Base-by-base conservation (phyloP, 169 alveolate species). In the Plasmodium malariae region DNA sequence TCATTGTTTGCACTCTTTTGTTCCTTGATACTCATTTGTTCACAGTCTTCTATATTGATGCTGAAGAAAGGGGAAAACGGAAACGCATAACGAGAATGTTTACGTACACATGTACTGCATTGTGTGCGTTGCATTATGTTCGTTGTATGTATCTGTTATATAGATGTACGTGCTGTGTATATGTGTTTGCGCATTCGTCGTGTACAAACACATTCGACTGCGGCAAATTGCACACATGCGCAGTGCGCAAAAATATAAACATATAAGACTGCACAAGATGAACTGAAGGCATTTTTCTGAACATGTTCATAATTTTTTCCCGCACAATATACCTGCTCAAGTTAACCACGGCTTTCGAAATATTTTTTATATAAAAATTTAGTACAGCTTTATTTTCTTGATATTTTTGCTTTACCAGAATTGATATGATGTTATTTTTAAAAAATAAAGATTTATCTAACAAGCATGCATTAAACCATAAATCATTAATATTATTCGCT, bases 401-500 rank as follows among this genome's bases (percentile, higher is more conserved):
- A 49, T 83, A 83, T 48, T 55, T 83, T 32, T 83, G 91, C 21
- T 83, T 83, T 3, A 83, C 28, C 12, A 83, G 59, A 37, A 83
- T 69, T 6, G 91, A 83, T 4, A 67, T 17, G 30, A 68, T 26
- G 19, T 30, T 32, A 43, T 83, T 83, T 68, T 83, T 83, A 37
- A 67, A 65, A 30, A 83, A 67, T 3, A 83, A 34, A 12, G 74
- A 14, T n/a, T 83, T 60, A 11, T 83, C 74, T 43, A 83, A 36
- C 19, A 83, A 59, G 30, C 91, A 83, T 0, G 86, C 85, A 37
- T 83, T 83, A 30, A 83, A 83, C 91, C 91, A 83, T n/a, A 83
- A 43, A 30, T 83, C 86, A 30, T 83, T 83, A 32, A 69, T 37
- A 60, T 83, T 83, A 37, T 49, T 83, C 14, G 91, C 91, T 59